Evolutionary conservation across 805 yeast species (phyloP).

Genomic region (Aciculoconidium aculeatum): DNA sequence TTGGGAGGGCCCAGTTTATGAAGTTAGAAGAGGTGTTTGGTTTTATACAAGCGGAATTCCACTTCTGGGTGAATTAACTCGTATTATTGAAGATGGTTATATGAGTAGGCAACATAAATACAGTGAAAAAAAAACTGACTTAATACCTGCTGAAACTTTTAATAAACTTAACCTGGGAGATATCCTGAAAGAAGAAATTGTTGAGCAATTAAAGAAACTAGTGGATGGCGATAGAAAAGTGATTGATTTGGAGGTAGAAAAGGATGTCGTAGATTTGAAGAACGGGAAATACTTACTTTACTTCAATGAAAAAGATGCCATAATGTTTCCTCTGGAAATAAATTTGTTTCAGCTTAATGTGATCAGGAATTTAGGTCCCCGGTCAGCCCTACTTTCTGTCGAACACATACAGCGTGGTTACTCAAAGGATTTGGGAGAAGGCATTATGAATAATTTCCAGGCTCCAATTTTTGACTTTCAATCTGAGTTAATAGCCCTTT

Average conservation of each 20-base stretch:
- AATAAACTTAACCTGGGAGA: too few relatives aligned
- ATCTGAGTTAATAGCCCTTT: too few relatives aligned
- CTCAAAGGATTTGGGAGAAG: conserved; percentile 25
- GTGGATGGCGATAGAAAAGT: conserved; percentile 12
- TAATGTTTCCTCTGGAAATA: conserved; percentile 39
- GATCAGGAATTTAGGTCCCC: conserved; percentile 30
- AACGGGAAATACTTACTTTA: conserved; percentile 35
- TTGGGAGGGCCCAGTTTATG: conserved; percentile 86
- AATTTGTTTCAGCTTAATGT: conserved; percentile 36
- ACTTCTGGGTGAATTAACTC: conserved; percentile 42
- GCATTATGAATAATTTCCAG: conserved; percentile 27
- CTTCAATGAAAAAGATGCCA: conserved; percentile 40
- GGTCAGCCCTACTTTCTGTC: conserved; percentile 37
- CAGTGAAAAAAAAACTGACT: too few relatives aligned
- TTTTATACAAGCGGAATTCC: conserved; percentile 57
- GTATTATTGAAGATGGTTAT: conserved; percentile 56
- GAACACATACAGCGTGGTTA: conserved; percentile 48
- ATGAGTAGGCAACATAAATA: too few relatives aligned
- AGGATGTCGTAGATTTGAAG: conserved; percentile 24
- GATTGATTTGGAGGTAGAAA: conserved; percentile 17
- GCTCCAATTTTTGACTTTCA: too few relatives aligned
- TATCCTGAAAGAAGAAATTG: conserved; percentile 12
- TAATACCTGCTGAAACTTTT: too few relatives aligned
- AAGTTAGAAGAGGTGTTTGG: conserved; percentile 85
- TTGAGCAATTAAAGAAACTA: conserved; percentile 16